Percentiles rank a stretch among this genome's conserved stretches.
These are phyloP conservation scores for Elongisporangium senticosum DNA, from an alignment of 352 stramenopile species.

Conservation along the genomic window DNA sequence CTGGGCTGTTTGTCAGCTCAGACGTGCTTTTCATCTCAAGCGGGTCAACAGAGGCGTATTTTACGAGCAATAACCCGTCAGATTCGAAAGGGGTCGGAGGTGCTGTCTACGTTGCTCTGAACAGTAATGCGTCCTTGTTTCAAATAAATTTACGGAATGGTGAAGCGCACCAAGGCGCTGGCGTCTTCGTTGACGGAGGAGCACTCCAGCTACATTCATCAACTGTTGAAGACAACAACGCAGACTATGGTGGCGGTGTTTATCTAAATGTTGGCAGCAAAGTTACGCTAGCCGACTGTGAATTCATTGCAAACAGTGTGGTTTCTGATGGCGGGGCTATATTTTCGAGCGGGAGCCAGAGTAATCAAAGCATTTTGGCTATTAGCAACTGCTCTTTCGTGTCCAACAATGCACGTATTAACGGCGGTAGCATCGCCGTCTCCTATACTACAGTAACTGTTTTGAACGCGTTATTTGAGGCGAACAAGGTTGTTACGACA, in stretches of 20 bases:
- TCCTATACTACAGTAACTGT: conserved; percentile 9
- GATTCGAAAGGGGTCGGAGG: conserved; percentile 11
- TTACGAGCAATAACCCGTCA: conserved; percentile 13
- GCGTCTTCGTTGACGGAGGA: conserved; percentile 19
- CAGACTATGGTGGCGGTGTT: conserved; percentile 20
- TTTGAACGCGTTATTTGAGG: conserved; percentile 15
- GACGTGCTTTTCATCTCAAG: not conserved
- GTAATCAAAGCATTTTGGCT: conserved; percentile 8
- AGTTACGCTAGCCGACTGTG: conserved; percentile 14
- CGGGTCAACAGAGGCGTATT: conserved; percentile 6
- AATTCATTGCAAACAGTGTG: conserved; percentile 22
- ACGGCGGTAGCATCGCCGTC: conserved; percentile 25
- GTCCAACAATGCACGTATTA: conserved; percentile 16
- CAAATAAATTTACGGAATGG: conserved; percentile 13
- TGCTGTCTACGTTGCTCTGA: conserved; percentile 15
- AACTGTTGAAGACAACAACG: conserved; percentile 11
- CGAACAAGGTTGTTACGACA: conserved; percentile 7
- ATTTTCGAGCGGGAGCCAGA: conserved; percentile 9
- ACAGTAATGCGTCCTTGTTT: conserved; percentile 11
- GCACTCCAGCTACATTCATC: conserved; percentile 13
- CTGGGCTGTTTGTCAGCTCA: conserved; percentile 14
- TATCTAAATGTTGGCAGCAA: conserved; percentile 16
- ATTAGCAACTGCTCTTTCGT: conserved; percentile 13
- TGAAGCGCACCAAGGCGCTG: conserved; percentile 13
- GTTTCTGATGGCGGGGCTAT: conserved; percentile 20